These are phyloP conservation scores for Penicillium canescens DNA, from an alignment of 495 filamentous ascomycete genomes.

Conservation along the genomic window DNA sequence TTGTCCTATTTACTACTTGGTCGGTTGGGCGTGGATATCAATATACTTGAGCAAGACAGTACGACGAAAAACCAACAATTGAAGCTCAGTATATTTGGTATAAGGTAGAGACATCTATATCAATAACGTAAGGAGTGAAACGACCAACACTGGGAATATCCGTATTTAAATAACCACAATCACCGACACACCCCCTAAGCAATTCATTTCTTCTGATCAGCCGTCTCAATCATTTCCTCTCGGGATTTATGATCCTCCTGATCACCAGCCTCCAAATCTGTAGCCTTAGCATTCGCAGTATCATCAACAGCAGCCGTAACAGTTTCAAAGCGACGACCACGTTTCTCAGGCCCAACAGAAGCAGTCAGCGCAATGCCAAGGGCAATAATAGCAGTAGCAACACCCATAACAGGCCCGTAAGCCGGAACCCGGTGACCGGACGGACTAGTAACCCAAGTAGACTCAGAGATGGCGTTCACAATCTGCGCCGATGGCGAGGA, in stretches of 20 bases:
- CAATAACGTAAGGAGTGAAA: no score
- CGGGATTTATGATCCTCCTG: constrained; percentile 7
- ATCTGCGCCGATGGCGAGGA: constrained; percentile 72
- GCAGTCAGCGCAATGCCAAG: constrained; percentile 62
- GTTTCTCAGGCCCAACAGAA: constrained; percentile 57
- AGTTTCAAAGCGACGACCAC: constrained; percentile 66
- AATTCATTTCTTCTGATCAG: constrained; percentile 25
- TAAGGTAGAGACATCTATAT: no score
- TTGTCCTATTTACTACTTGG: no score
- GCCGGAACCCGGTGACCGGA: constrained; percentile 56
- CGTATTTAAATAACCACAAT: not conserved
- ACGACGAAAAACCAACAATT: no score
- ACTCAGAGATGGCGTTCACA: constrained; percentile 66
- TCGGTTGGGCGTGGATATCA: no score
- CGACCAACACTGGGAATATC: no score
- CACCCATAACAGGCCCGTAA: constrained; percentile 68
- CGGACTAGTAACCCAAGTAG: constrained; percentile 41
- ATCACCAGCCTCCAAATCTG: constrained; percentile 21
- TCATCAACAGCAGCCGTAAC: constrained; percentile 56
- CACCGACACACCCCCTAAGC: not conserved
- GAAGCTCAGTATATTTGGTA: no score
- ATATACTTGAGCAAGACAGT: no score
- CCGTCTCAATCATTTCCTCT: constrained; percentile 23
- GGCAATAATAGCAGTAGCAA: constrained; percentile 70
- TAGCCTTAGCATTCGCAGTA: constrained; percentile 7